Conservation (phyloP, 2,329 filamentous ascomycete species). For the Paradendryphiella salina region DNA sequence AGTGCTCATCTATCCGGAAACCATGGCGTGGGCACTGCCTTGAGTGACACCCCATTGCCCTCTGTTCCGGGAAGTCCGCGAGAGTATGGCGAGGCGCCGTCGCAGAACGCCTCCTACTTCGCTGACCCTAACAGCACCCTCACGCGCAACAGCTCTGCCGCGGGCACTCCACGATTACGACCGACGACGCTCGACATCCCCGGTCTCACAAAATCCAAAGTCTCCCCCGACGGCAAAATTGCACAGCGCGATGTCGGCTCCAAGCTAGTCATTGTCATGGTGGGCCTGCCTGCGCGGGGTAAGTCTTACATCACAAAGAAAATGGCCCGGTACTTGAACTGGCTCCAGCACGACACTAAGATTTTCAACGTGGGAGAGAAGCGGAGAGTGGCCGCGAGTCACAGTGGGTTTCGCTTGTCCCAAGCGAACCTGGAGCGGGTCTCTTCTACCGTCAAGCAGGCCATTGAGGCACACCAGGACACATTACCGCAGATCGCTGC, state of each 20-base stretch:
- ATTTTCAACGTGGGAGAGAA: slow-evolving; percentile 98
- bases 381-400: slow-evolving; percentile 74
- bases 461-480: slow-evolving; percentile 34
- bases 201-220: slow-evolving; percentile 90
- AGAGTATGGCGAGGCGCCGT: slow-evolving; percentile 54
- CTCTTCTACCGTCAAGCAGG: slow-evolving; percentile 29
- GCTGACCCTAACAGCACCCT: slow-evolving; percentile 59
- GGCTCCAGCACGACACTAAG: slow-evolving; percentile 92
- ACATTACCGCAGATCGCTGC: slow-evolving; percentile 50
- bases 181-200: slow-evolving; percentile 97
- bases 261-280: slow-evolving; percentile 98
- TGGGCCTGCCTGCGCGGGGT: slow-evolving; percentile 88
- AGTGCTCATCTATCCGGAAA: slow-evolving; percentile 26
- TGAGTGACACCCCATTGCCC: slow-evolving; percentile 66
- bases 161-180: slow-evolving; percentile 77
- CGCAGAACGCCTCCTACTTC: slow-evolving; percentile 15
- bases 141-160: slow-evolving; percentile 72
- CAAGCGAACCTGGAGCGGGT: slow-evolving; percentile 37
- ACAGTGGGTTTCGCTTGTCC: slow-evolving; percentile 51
- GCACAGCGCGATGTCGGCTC: slow-evolving; percentile 91
- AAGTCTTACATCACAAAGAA: slow-evolving; percentile 99
- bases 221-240: slow-evolving; percentile 94
- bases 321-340: slow-evolving; percentile 89
- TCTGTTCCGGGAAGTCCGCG: slow-evolving; percentile 65
- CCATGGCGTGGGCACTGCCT: slow-evolving; percentile 56